Evolutionary conservation across 1,284 basidiomycete species (phyloP), one percentile per base, ranked within the genome.

Genomic region (Leccinum pachyderme): DNA sequence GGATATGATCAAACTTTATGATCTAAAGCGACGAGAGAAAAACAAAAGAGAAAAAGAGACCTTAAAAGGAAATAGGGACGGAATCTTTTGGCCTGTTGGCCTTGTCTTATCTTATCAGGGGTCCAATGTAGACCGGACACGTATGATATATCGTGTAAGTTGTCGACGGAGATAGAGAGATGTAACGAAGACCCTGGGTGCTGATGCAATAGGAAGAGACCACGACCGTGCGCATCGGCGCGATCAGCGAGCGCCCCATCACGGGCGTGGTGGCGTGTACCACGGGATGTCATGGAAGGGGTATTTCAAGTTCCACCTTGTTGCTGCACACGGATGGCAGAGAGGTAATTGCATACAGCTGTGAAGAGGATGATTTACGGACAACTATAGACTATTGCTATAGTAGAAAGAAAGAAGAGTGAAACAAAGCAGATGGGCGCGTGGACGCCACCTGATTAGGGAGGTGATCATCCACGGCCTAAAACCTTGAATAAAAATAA

Each of bases 21-120:
- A 37, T 22, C 11, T 7, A 43, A 28, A n/a, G 32, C 61, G 51
- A 63, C 58, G 55, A 62, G 50, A 61, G 25, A 33, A 53, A 48
- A 22, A 56, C 9, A 39, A 18, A 39, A 32, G 50, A 59, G 51
- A 64, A 55, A 56, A 55, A 41, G 45, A 49, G 28, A 22, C 0
- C 22, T 0, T 31, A 63, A 59, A 64, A 52, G 64, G 58, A 52
- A 65, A 63, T 5, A 7, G 53, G 41, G 44, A 32, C 37, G 51
- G 61, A 29, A 37, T 4, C 22, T 54, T 55, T 61, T 33, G n/a
- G n/a, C 15, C 24, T 15, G 18, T 12, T 47, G 7, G 8, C 3
- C 29, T 66, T 60, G 67, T 68, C 64, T 66, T 70, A 70, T 66
- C 64, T 66, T 70, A 66, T 66, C 64, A 25, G 29, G 29, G 28